Percentiles rank a stretch among this genome's conserved stretches.
Evolutionary conservation across 2,329 filamentous ascomycete genomes (phyloP).

Genomic region (Exophiala spinifera): DNA sequence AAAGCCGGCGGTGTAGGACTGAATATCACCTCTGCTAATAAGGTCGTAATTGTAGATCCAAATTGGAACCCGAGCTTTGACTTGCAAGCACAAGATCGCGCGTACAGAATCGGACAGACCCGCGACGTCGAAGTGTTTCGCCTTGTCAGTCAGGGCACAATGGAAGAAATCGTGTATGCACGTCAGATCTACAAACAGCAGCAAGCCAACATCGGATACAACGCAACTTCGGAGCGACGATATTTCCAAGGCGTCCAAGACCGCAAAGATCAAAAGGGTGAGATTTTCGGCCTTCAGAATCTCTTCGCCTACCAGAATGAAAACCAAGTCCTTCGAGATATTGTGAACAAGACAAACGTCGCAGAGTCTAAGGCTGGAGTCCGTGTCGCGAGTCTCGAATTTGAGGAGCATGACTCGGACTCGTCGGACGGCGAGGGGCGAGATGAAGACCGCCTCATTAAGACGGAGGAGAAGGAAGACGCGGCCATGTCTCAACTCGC

Average conservation of each 20-base stretch:
- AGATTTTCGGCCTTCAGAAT: slow-evolving; percentile 88
- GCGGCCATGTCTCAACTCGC: slow-evolving; percentile 72
- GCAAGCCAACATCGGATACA: slow-evolving; percentile 96
- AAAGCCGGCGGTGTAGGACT: slow-evolving; percentile 89
- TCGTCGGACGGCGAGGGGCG: slow-evolving; percentile 38
- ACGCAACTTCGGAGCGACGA: slow-evolving; percentile 81
- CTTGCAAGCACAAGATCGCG: slow-evolving; percentile 91
- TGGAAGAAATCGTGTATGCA: slow-evolving; percentile 96
- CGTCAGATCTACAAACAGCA: slow-evolving; percentile 99
- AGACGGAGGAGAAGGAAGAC: slow-evolving; percentile 45
- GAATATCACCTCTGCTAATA: slow-evolving; percentile 97
- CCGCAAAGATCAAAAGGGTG: slow-evolving; percentile 75
- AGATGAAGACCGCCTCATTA: slow-evolving; percentile 18
- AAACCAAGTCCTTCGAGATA: slow-evolving; percentile 81
- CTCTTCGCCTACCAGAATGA: slow-evolving; percentile 73
- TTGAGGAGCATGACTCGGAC: slow-evolving; percentile 60
- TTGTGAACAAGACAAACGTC: slow-evolving; percentile 97
- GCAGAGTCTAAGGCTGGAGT: slow-evolving; percentile 88
- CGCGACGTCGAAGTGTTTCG: slow-evolving; percentile 95
- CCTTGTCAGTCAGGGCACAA: slow-evolving; percentile 83
- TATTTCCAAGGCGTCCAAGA: slow-evolving; percentile 96
- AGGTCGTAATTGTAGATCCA: slow-evolving; percentile 94
- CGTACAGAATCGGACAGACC: slow-evolving; percentile 90
- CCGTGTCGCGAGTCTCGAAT: slow-evolving; percentile 71
- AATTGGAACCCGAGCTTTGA: slow-evolving; percentile 98